Evolutionary conservation across 192 early-diverging fungal species (phyloP).

Genomic region (Coemansia sp.): DNA sequence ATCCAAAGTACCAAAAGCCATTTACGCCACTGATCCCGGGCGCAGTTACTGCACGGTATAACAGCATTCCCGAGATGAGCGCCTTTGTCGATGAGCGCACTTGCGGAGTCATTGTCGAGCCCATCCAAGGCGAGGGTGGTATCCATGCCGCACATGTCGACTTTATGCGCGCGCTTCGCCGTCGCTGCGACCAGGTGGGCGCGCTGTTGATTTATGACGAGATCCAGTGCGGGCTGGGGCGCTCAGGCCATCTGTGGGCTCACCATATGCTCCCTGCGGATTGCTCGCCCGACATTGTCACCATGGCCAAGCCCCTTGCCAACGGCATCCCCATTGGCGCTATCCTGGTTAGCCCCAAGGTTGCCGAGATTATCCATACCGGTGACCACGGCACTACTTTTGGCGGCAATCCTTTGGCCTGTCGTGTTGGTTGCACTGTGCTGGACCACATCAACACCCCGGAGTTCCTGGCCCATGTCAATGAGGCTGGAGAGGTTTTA

Average conservation of each 20-base stretch:
- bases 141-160: conserved; percentile 69
- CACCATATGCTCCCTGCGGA: conserved; percentile 69
- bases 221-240: conserved; percentile 93
- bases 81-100: conserved; percentile 72
- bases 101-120: conserved; percentile 94
- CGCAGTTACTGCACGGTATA: conserved; percentile 69
- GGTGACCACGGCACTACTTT: conserved; percentile 99
- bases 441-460: conserved; percentile 66
- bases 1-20: conserved; percentile 92
- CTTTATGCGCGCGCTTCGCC: conserved; percentile 77
- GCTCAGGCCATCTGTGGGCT: conserved; percentile 86
- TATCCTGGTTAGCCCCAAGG: conserved; percentile 71
- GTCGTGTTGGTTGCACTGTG: conserved; percentile 78
- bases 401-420: conserved; percentile 92
- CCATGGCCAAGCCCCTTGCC: conserved; percentile 95
- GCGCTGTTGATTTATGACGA: conserved; percentile 95
- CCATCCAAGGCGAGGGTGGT: conserved; percentile 96
- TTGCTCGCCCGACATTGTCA: conserved; percentile 85
- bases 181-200: conserved; percentile 79
- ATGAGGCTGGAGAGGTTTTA: conserved; percentile 64
- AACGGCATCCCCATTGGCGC: conserved; percentile 97
- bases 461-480: conserved; percentile 72
- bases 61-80: conserved; percentile 65
- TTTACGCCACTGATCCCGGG: conserved; percentile 91
- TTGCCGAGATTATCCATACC: conserved; percentile 78